Conservation (phyloP, 208 protist species). For the Trypanosoma melophagium region DNA sequence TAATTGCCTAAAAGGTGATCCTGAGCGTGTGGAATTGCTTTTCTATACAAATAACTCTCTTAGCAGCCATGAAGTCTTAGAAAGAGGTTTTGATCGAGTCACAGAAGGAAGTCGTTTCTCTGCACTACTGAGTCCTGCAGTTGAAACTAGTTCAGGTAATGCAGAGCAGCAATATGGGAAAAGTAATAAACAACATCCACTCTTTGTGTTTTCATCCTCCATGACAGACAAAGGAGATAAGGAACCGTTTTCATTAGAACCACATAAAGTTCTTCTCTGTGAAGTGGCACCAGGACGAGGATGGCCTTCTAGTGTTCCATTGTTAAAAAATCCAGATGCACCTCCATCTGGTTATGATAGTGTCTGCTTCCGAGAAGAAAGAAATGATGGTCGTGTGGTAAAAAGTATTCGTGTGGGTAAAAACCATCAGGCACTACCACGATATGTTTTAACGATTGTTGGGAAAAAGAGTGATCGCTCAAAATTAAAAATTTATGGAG, state of each 20-base stretch:
- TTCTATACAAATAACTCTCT: conserved; percentile 81
- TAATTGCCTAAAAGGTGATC: conserved; percentile 1
- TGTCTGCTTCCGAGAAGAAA: conserved; percentile 32
- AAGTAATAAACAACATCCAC: conserved; percentile 21
- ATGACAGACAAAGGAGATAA: conserved; percentile 48
- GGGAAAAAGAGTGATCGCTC: conserved; percentile 6
- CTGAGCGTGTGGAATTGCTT: conserved; percentile 57
- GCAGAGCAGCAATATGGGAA: background rate
- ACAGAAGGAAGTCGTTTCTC: background rate
- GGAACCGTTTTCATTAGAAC: conserved; percentile 15
- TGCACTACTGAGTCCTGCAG: background rate
- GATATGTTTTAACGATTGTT: conserved; percentile 59
- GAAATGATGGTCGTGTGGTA: conserved; percentile 11
- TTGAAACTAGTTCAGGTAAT: background rate
- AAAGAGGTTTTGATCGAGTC: conserved; percentile 43
- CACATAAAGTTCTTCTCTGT: conserved; percentile 66
- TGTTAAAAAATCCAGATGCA: conserved; percentile 6
- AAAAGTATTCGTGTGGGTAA: conserved; percentile 40
- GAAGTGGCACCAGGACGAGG: conserved; percentile 57
- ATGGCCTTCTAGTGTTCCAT: conserved; percentile 36
- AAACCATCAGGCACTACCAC: conserved; percentile 69
- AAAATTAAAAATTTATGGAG: background rate
- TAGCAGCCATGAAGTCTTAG: conserved; percentile 41
- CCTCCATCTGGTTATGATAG: conserved; percentile 50
- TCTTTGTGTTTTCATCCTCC: conserved; percentile 62